These are phyloP conservation scores for Stentor roeselii DNA, from an alignment of 73 alveolate species.

Conservation along the genomic window DNA sequence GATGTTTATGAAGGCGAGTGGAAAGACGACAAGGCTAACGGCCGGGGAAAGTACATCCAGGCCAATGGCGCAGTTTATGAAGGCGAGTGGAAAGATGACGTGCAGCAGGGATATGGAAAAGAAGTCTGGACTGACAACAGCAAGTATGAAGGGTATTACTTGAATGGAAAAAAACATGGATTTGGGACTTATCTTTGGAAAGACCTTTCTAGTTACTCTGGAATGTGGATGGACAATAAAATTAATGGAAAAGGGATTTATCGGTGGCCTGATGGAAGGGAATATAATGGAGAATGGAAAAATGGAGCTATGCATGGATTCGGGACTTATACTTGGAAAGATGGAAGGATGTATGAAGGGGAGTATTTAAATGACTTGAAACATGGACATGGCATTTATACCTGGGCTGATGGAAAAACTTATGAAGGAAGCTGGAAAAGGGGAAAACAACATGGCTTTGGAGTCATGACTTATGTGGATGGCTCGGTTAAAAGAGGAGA, in stretches of 20 bases:
- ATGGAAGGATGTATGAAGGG: conserved; percentile 59
- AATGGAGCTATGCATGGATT: conserved; percentile 39
- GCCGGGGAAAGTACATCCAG: conserved; percentile 64
- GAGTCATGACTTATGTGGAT: conserved; percentile 33
- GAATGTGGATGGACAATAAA: conserved; percentile 22
- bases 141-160: conserved; percentile 47
- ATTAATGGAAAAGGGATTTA: conserved; percentile 54
- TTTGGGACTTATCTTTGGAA: conserved; percentile 48
- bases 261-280: conserved; percentile 51
- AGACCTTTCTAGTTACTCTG: conserved; percentile 33
- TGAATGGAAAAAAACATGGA: conserved; percentile 51
- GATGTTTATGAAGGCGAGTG: conserved; percentile 76
- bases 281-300: conserved; percentile 55
- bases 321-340: conserved; percentile 45
- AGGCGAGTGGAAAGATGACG: conserved; percentile 57
- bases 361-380: conserved; percentile 56
- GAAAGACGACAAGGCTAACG: conserved; percentile 81
- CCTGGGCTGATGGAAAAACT: conserved; percentile 59
- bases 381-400: conserved; percentile 65
- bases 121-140: conserved; percentile 51
- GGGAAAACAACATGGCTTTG: conserved; percentile 37
- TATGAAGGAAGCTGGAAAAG: conserved; percentile 35
- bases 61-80: conserved; percentile 54
- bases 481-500: conserved; percentile 42
- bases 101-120: conserved; percentile 46